Evolutionary conservation across 2,329 filamentous ascomycete genomes (phyloP).

Genomic region (Hymenoscyphus repandus): DNA sequence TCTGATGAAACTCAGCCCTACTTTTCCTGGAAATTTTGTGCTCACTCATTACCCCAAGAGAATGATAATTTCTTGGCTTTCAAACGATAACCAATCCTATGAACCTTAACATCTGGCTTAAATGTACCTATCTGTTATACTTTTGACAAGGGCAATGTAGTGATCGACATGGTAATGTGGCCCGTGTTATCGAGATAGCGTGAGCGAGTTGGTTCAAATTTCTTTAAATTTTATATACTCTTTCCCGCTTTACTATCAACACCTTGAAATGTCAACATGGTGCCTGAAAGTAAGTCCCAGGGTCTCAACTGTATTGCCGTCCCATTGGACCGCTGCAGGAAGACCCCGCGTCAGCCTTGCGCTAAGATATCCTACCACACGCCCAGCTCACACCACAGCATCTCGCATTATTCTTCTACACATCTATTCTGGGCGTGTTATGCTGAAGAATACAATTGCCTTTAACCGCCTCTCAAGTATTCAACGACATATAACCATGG

Average conservation of each 20-base stretch:
- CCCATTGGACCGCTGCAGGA: constrained; percentile 6
- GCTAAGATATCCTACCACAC: constrained; percentile 8
- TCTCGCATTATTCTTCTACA: constrained; percentile 10
- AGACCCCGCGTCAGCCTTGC: constrained; percentile 16
- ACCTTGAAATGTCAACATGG: constrained; percentile 13
- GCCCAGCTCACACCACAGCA: constrained; percentile 2
- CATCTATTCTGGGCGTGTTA: constrained; percentile 11
- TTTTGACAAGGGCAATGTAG: no score
- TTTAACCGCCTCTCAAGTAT: constrained; percentile 19
- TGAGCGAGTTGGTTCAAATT: background rate
- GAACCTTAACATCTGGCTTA: no score
- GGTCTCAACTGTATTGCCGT: constrained; percentile 1
- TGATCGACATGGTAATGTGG: background rate
- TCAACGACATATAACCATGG: constrained; percentile 39
- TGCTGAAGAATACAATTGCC: constrained; percentile 14
- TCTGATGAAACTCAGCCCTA: no score
- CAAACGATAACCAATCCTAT: no score
- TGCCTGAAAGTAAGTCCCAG: background rate
- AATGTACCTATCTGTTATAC: no score
- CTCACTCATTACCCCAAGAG: no score
- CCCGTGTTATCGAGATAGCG: background rate
- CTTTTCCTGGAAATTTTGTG: no score
- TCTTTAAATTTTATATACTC: background rate
- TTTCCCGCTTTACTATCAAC: background rate
- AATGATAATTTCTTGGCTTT: no score